phyloP scores from a whole-genome alignment of 306 rosid species.

The Fragaria iinumae region DNA sequence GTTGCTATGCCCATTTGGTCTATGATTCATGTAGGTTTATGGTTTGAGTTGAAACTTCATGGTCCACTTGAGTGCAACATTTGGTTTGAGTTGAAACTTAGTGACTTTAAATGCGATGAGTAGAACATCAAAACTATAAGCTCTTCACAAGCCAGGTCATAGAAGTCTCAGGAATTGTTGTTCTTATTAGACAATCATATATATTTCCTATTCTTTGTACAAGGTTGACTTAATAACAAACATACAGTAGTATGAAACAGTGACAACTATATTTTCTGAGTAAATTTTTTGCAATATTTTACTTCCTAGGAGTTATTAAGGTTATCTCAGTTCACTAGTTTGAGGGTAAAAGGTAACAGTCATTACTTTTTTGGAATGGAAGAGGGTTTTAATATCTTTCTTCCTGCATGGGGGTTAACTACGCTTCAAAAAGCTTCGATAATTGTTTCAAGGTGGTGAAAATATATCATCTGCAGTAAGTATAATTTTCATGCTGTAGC shows the following conservation, averaged over 20 bases:
- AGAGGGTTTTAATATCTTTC: neutral
- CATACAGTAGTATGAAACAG: neutral
- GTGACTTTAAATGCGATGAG: neutral
- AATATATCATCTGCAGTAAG: neutral
- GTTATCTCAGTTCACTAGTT: neutral
- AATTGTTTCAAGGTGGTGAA: neutral
- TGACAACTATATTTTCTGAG: neutral
- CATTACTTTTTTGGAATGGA: neutral
- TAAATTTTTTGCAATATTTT: neutral
- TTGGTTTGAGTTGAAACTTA: neutral
- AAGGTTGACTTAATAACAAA: neutral
- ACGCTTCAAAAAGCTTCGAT: neutral
- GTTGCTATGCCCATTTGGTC: neutral
- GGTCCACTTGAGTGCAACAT: conserved; percentile 8
- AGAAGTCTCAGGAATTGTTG: neutral
- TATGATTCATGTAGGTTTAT: neutral
- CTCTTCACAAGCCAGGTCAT: neutral
- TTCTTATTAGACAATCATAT: neutral
- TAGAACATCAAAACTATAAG: neutral
- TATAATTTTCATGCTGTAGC: conserved; percentile 11
- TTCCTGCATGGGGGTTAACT: neutral
- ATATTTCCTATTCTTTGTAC: neutral
- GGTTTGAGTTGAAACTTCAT: neutral
- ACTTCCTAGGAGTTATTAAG: neutral
- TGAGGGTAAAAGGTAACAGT: too few relatives aligned